Evolutionary conservation across 305 asterid genomes (phyloP).

Genomic region (Stenogyne calaminthoides): DNA sequence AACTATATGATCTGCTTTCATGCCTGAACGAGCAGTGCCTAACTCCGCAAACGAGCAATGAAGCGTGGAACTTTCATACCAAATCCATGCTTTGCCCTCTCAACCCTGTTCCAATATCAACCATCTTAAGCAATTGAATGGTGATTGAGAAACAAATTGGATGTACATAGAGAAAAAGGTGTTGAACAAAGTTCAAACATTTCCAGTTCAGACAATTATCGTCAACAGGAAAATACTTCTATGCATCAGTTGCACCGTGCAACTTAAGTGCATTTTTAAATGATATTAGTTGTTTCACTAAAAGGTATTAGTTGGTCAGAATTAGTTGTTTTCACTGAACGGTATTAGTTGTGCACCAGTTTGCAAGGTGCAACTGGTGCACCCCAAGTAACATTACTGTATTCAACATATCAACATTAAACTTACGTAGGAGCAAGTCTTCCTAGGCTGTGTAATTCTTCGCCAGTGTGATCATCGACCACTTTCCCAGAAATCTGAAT

Average conservation of each 20-base stretch:
- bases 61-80: constrained; percentile 82
- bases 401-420: neutral
- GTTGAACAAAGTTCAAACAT: neutral
- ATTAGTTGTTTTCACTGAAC: too few species aligned
- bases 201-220: neutral
- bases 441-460: constrained; percentile 75
- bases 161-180: neutral
- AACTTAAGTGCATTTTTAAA: too few species aligned
- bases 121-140: constrained; percentile 7
- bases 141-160: neutral
- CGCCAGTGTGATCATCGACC: constrained; percentile 70
- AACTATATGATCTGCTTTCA: neutral
- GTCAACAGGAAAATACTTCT: neutral
- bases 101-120: constrained; percentile 57
- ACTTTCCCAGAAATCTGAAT: constrained; percentile 76
- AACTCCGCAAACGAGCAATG: constrained; percentile 41
- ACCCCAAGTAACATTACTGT: too few species aligned
- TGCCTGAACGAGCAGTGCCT: neutral
- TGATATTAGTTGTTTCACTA: too few species aligned
- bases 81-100: constrained; percentile 71
- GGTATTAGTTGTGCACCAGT: too few species aligned
- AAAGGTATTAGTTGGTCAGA: too few species aligned
- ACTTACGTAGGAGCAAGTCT: constrained; percentile 97
- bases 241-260: too few species aligned
- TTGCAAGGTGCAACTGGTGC: too few species aligned